Percentiles rank a stretch among this genome's conserved stretches.
phyloP scores from a whole-genome alignment of 2,329 filamentous ascomycete genomes.

The Gaeumannomyces tritici region DNA sequence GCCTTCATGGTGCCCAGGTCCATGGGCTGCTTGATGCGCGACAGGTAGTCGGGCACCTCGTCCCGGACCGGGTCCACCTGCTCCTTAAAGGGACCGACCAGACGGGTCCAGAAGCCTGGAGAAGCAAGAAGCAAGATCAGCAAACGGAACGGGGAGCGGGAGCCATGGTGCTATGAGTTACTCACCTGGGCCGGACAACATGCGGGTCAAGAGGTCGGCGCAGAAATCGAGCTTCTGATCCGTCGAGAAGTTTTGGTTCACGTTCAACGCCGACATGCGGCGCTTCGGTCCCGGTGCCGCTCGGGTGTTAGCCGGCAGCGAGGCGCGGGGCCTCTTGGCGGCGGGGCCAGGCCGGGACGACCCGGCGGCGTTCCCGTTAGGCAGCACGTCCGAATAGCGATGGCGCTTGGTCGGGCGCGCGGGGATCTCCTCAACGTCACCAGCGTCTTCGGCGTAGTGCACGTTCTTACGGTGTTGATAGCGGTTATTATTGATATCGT shows the following conservation, averaged over 20 bases:
- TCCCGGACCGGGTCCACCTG: slow-evolving; percentile 46
- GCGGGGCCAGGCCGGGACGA: slow-evolving; percentile 9
- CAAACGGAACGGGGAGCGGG: neutral
- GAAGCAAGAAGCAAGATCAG: neutral
- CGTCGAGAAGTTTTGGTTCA: slow-evolving; percentile 21
- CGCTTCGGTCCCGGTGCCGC: slow-evolving; percentile 20
- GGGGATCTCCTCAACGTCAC: slow-evolving; percentile 25
- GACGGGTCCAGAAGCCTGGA: slow-evolving; percentile 55
- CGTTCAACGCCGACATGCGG: slow-evolving; percentile 16
- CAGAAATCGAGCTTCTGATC: slow-evolving; percentile 48
- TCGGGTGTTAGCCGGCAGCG: slow-evolving; percentile 15
- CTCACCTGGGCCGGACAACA: slow-evolving; percentile 52
- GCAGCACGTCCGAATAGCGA: slow-evolving; percentile 26
- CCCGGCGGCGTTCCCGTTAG: slow-evolving; percentile 12
- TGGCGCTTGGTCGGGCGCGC: slow-evolving; percentile 24
- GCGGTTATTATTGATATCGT: slow-evolving; percentile 3
- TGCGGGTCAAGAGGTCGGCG: slow-evolving; percentile 44
- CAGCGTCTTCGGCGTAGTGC: slow-evolving; percentile 35
- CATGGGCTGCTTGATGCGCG: slow-evolving; percentile 53
- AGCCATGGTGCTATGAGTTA: neutral
- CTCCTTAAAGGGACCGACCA: slow-evolving; percentile 52
- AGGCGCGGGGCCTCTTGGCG: slow-evolving; percentile 19
- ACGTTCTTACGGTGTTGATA: slow-evolving; percentile 31
- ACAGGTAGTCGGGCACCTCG: slow-evolving; percentile 51
- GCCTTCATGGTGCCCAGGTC: slow-evolving; percentile 49